A percentile compares a stretch with the other conserved stretches of the same genome.
Evolutionary conservation across 805 yeast genomes (phyloP).

Genomic region (Myxozyma nipponensis): DNA sequence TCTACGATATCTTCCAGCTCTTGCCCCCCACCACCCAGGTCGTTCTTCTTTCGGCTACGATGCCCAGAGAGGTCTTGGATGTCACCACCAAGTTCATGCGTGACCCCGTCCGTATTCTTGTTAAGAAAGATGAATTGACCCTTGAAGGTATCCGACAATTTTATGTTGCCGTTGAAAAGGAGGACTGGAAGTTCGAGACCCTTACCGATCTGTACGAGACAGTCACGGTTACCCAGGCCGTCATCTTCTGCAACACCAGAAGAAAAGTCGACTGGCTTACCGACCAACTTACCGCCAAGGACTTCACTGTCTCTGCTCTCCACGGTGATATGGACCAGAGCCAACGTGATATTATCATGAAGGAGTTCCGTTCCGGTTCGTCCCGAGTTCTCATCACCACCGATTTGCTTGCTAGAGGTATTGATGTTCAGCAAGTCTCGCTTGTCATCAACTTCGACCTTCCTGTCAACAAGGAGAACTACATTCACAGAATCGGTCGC

Average conservation of each 20-base stretch:
- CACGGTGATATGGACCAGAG: conserved; percentile 96
- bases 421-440: conserved; percentile 97
- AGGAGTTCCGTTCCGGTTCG: conserved; percentile 89
- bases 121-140: conserved; percentile 89
- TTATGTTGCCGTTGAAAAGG: conserved; percentile 85
- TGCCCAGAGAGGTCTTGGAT: conserved; percentile 86
- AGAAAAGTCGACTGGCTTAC: conserved; percentile 90
- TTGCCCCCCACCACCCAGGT: conserved; percentile 86
- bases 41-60: conserved; percentile 90
- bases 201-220: conserved; percentile 93
- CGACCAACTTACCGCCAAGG: conserved; percentile 68
- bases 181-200: conserved; percentile 91
- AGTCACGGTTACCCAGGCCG: conserved; percentile 93
- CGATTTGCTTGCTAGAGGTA: conserved; percentile 97
- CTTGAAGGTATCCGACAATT: conserved; percentile 93
- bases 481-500: conserved; percentile 96
- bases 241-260: conserved; percentile 95
- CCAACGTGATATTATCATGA: conserved; percentile 92
- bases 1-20: conserved; percentile 81
- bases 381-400: conserved; percentile 93
- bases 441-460: conserved; percentile 92
- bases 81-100: conserved; percentile 89
- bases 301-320: conserved; percentile 92
- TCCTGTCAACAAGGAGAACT: conserved; percentile 90
- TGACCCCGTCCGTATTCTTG: conserved; percentile 90